These are phyloP conservation scores for Aureobasidium subglaciale DNA, from an alignment of 2,329 filamentous ascomycete species.

Conservation along the genomic window DNA sequence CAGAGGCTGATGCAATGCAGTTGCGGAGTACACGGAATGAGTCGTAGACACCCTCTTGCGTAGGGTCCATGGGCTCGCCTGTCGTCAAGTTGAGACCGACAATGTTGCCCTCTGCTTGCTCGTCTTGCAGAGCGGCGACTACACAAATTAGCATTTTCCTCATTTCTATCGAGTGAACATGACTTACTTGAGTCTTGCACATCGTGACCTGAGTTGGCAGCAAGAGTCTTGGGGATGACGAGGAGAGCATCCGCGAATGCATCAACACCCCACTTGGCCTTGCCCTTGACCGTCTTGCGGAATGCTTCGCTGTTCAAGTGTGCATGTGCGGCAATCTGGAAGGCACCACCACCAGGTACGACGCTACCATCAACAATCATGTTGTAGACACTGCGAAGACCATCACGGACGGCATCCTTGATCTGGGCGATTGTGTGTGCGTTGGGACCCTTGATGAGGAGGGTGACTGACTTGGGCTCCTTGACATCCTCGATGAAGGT, in stretches of 20 bases:
- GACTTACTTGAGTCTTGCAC: constrained; percentile 87
- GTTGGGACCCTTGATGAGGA: constrained; percentile 97
- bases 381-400: constrained; percentile 94
- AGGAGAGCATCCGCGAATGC: constrained; percentile 93
- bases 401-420: constrained; percentile 91
- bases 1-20: constrained; percentile 84
- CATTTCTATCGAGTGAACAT: not conserved
- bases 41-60: constrained; percentile 87
- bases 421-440: constrained; percentile 94
- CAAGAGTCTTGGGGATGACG: constrained; percentile 94
- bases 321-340: constrained; percentile 86
- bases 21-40: constrained; percentile 93
- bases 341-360: constrained; percentile 87
- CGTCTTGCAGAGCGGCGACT: constrained; percentile 85
- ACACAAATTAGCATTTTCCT: constrained; percentile 19
- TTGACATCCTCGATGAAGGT: constrained; percentile 98
- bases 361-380: constrained; percentile 98
- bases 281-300: constrained; percentile 87
- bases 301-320: constrained; percentile 84
- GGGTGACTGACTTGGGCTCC: constrained; percentile 93
- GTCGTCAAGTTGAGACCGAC: constrained; percentile 82
- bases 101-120: constrained; percentile 72
- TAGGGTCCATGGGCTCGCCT: constrained; percentile 90
- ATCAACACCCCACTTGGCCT: constrained; percentile 91
- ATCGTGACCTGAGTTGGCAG: constrained; percentile 91